A percentile compares a stretch with the other conserved stretches of the same genome.
These are phyloP conservation scores for Pharus latifolius DNA, from an alignment of 176 grass and related monocot genomes.

Conservation along the genomic window DNA sequence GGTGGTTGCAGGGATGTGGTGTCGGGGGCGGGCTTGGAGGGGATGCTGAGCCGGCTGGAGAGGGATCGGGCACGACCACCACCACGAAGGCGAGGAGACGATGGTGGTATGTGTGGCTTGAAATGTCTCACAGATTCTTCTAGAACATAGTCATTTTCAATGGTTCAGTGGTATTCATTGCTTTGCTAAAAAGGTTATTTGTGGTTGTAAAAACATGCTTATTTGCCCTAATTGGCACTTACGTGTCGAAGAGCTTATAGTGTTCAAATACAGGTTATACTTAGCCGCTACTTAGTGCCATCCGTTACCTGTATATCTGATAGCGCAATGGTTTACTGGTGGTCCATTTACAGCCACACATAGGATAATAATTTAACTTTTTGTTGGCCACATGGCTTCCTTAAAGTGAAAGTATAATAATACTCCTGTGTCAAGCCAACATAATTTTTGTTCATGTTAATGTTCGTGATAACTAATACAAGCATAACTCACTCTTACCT, in stretches of 20 bases:
- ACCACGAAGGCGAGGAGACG: not conserved
- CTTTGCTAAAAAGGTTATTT: not conserved
- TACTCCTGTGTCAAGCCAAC: not conserved
- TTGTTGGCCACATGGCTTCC: not conserved
- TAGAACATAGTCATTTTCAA: not conserved
- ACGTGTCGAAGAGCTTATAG: not conserved
- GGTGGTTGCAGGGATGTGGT: not conserved
- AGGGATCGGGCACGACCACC: conserved; percentile 24
- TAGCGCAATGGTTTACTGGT: not conserved
- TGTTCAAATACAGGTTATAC: not conserved
- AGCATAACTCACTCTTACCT: too few species aligned
- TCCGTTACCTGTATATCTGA: not conserved
- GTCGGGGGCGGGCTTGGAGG: conserved; percentile 19
- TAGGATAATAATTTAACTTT: not conserved
- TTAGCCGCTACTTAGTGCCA: not conserved
- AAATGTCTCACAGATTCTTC: not conserved
- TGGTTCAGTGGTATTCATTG: not conserved
- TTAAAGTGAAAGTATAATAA: not conserved
- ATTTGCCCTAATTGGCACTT: not conserved
- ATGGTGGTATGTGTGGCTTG: conserved; percentile 15
- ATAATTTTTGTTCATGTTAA: not conserved
- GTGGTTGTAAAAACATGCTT: not conserved
- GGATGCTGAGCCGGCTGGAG: conserved; percentile 42
- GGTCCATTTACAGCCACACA: not conserved
- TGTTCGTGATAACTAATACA: too few species aligned